Base-by-base conservation (phyloP, 768 basidiomycete genomes). In the Zangia roseola region DNA sequence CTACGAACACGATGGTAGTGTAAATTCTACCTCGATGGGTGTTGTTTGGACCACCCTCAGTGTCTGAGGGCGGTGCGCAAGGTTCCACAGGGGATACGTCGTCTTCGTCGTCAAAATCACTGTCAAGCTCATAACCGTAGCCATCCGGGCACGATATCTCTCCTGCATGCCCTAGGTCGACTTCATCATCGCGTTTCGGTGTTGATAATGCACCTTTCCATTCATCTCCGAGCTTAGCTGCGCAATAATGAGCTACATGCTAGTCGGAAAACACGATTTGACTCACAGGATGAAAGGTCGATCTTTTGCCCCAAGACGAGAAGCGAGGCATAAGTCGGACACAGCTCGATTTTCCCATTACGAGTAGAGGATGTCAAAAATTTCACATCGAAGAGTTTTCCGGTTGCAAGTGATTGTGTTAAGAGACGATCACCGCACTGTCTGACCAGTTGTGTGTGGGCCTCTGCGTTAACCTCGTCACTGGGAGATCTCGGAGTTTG, bases 31-130 rank as follows among this genome's bases (percentile, higher is more conserved):
- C 61, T 43, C 49, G 14, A 17, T 5, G 20, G 10, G 4, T 13
- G 20, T 10, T 12, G 33, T 33, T 20, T 9, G 7, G 6, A 25
- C 45, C 38, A 31, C 1, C 12, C 19, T 37, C 30, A 34, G 13
- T 2, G 14, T 12, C n/a, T n/a, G 12, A 19, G 14, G 31, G n/a
- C 23, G 26, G 28, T 25, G n/a, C 19, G 37, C 21, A 14, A 9
- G 17, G 36, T 24, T 37, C 42, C 10, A 36, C 16, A 31, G 23
- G 6, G 8, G 9, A 19, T 8, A 24, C 52, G 4, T 54, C 54
- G 31, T 16, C 31, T 14, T 62, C 62, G n/a, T 67, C 58, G 19
- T 63, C 63, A 6, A 43, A 50, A 46, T 68, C 65, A 14, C 63
- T 65, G 31, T 65, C 63, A 39, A 45, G 50, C 5, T 55, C 58